phyloP scores from a whole-genome alignment of 1,284 basidiomycete genomes.

The Ustilago trichophora region DNA sequence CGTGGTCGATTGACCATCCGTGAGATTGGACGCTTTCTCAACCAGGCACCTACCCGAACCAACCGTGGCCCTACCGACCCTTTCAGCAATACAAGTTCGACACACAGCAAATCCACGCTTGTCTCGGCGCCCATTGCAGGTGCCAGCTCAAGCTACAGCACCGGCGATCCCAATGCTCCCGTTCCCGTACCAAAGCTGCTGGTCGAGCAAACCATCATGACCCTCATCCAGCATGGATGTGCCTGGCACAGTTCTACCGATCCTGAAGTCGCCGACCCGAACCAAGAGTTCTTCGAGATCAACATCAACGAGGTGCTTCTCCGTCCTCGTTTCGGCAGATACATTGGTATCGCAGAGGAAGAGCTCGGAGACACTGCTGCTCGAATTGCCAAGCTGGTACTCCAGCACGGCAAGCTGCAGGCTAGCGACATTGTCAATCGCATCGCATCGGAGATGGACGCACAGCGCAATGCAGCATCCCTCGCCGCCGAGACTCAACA shows the following conservation, averaged over 20 bases:
- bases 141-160: slow-evolving; percentile 38
- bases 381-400: slow-evolving; percentile 68
- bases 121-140: slow-evolving; percentile 34
- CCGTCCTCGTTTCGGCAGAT: slow-evolving; percentile 65
- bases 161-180: slow-evolving; percentile 72
- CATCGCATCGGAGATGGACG: slow-evolving; percentile 54
- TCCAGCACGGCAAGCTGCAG: slow-evolving; percentile 86
- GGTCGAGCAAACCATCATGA: slow-evolving; percentile 78
- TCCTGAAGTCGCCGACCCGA: slow-evolving; percentile 25
- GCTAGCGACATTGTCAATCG: slow-evolving; percentile 77
- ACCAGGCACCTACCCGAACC: slow-evolving; percentile 34
- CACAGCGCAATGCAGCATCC: slow-evolving; percentile 8
- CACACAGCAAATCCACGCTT: slow-evolving; percentile 22
- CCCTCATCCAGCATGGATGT: slow-evolving; percentile 87
- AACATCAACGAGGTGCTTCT: slow-evolving; percentile 66
- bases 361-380: slow-evolving; percentile 74
- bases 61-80: slow-evolving; percentile 39
- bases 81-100: slow-evolving; percentile 16
- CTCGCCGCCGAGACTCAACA: neutral
- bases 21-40: slow-evolving; percentile 64
- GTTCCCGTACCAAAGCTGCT: slow-evolving; percentile 73
- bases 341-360: slow-evolving; percentile 82
- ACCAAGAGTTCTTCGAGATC: slow-evolving; percentile 67
- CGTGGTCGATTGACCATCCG: slow-evolving; percentile 81
- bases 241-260: slow-evolving; percentile 65